These are phyloP conservation scores for Begonia fuchsioides DNA, from an alignment of 306 rosid genomes.

Conservation along the genomic window DNA sequence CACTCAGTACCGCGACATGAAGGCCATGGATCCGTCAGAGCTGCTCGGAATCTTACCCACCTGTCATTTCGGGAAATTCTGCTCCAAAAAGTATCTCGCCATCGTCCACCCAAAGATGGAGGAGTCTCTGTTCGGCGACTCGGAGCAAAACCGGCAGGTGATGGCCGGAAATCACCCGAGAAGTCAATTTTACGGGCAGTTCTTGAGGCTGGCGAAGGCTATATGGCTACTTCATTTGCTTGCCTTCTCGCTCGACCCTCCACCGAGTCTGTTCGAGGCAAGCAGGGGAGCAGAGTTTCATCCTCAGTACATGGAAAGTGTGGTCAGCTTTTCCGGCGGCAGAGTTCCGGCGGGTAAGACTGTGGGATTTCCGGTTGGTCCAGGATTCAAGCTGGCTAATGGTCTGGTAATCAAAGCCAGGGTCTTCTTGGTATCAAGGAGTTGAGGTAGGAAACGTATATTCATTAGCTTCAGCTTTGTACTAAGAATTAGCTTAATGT, in stretches of 20 bases:
- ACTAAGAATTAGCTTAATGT: no score
- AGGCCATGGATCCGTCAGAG: conserved; percentile 81
- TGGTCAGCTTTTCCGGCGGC: conserved; percentile 43
- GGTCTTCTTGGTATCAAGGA: conserved; percentile 52
- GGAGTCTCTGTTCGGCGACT: conserved; percentile 83
- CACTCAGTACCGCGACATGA: conserved; percentile 72
- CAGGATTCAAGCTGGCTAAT: conserved; percentile 84
- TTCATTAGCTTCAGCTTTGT: no score
- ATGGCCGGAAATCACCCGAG: conserved; percentile 68
- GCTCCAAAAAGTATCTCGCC: conserved; percentile 77
- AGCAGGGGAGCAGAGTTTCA: conserved; percentile 81
- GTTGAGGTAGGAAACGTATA: conserved; percentile 1
- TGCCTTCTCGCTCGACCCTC: conserved; percentile 84
- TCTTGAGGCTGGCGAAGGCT: conserved; percentile 61
- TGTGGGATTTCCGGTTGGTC: conserved; percentile 74
- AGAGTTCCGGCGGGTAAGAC: conserved; percentile 51
- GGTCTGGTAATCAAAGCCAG: conserved; percentile 72
- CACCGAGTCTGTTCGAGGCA: conserved; percentile 82
- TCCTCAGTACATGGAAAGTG: conserved; percentile 72
- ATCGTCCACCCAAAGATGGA: conserved; percentile 93
- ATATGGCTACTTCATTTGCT: conserved; percentile 87
- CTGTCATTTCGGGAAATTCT: conserved; percentile 86
- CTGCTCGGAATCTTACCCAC: conserved; percentile 79
- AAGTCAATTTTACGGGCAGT: conserved; percentile 61
- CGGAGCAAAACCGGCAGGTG: conserved; percentile 61